Evolutionary conservation across 371 early-diverging fungal genomes (phyloP), one percentile per base, ranked within the genome.

Genomic region (Haplosporangium sp.): DNA sequence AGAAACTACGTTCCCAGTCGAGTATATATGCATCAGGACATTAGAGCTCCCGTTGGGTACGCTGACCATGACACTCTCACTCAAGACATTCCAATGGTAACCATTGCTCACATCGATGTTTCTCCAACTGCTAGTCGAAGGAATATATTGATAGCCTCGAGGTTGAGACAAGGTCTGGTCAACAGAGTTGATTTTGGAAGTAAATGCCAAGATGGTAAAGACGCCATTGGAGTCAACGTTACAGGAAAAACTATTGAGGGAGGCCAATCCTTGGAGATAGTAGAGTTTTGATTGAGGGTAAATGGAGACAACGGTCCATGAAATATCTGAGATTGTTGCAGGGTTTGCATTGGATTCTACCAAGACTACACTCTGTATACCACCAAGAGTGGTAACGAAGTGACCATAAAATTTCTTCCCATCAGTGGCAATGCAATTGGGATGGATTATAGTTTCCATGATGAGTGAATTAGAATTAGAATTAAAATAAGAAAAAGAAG

Each of bases 371-470:
- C 56, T 62, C 17, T 55, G 17, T 8, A 10, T 56, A 5, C 9
- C 13, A 35, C 44, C 44, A 42, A n/a, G n/a, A 13, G 34, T 8
- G 4, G 55, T 35, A 13, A 34, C 13, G n/a, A 19, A 45, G 9
- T 67, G 63, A 9, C 61, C 68, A 17, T 67, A 76, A 60, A 76
- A 52, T 15, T 53, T 50, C 5, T 59, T 34, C 19, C 77, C 77
- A 35, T 76, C 64, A 19, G 72, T 59, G 15, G 77, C 45, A 39
- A 76, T 34, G n/a, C 77, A 76, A 27, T 55, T 57, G 8, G 71
- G 71, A 2, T 20, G 0, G 9, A 70, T 9, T 8, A 39, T 4
- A 7, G 63, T 35, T 6, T 9, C 27, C 19, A 19, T 19, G 27
- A 27, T 27, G 27, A 27, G 27, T 27, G 27, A 27, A 27, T 38